Evolutionary conservation across 2,329 filamentous ascomycete species (phyloP), one percentile per base, ranked within the genome.

Genomic region (Helicocarpus griseus): DNA sequence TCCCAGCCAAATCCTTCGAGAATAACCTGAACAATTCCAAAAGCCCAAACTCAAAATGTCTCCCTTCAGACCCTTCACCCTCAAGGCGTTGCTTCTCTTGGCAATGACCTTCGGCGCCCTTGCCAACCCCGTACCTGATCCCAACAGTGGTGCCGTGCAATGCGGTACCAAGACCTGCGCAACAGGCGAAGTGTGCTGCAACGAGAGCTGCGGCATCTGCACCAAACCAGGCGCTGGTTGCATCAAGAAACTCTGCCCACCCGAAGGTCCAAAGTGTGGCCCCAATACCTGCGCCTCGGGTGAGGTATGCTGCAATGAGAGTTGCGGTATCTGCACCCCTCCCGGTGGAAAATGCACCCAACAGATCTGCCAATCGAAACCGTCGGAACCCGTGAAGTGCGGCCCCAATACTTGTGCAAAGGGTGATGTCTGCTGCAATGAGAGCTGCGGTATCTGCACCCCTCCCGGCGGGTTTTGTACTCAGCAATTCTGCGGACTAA

Each of bases 171-270:
- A 13, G 5, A 49, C 7, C 8, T 40, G 35, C 33, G 29, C 2
- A 2, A 26, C 17, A 9, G 47, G 35, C 11, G 24, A 49, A 5
- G 33, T 19, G 24, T 41, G 47, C 35, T 49, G 47, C 35, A 49
- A 31, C 24, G 35, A 31, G 35, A 47, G 44, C 29, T 47, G 44
- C 44, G 44, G 44, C 17, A 47, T 47, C 44, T 47, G 44, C 29
- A 47, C 44, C 26, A 33, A 33, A 17, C 44, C 44, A 1, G 44
- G 44, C n/a, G 44, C 8, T n/a, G n/a, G n/a, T 21, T 47, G 44
- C 44, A 36, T n/a, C 44, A n/a, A 33, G 17, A 13, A 36, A 36
- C 21, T 21, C 44, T 47, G 44, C 24, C 9, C 13, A 29, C 21
- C 39, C 40, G 11, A 44, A 17, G 21, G 4, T 6, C 22, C 26